phyloP scores from a whole-genome alignment of 805 yeast genomes.

The Tetrapisispora namnaoensis region DNA sequence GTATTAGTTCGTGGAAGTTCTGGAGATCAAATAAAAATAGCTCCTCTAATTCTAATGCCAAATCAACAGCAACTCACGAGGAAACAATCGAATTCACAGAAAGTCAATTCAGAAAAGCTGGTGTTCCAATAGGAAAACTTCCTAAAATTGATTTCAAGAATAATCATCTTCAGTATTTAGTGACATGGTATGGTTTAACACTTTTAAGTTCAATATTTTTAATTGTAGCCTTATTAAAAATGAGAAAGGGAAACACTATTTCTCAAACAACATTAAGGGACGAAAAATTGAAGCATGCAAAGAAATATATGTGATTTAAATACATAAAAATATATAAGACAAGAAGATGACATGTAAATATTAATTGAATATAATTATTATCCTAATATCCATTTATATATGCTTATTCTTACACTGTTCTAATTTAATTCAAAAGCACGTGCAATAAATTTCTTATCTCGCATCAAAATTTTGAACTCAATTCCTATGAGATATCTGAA shows the following conservation, averaged over 20 bases:
- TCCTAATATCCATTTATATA: no score
- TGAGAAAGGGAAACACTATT: slow-evolving; percentile 20
- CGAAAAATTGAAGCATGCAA: slow-evolving; percentile 44
- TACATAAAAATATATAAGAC: background rate
- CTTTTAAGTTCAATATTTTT: slow-evolving; percentile 63
- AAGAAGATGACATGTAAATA: background rate
- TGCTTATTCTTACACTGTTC: background rate
- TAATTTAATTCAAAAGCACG: background rate
- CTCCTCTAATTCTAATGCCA: background rate
- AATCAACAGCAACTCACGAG: background rate
- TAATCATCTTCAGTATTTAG: slow-evolving; percentile 83
- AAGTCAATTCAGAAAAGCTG: slow-evolving; percentile 59
- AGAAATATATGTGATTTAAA: slow-evolving; percentile 27
- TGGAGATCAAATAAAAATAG: slow-evolving; percentile 11
- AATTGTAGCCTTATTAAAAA: slow-evolving; percentile 39
- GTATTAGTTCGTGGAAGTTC: slow-evolving; percentile 28
- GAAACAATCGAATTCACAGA: slow-evolving; percentile 36
- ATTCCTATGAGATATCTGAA: no score
- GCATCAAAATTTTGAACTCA: no score
- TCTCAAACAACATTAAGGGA: slow-evolving; percentile 24
- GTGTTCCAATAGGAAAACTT: slow-evolving; percentile 80
- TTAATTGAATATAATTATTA: background rate
- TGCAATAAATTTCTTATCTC: background rate
- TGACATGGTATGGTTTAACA: slow-evolving; percentile 91
- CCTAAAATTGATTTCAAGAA: slow-evolving; percentile 79